These are phyloP conservation scores for Rosa hybrid DNA, from an alignment of 331 rosid genomes.

Conservation along the genomic window DNA sequence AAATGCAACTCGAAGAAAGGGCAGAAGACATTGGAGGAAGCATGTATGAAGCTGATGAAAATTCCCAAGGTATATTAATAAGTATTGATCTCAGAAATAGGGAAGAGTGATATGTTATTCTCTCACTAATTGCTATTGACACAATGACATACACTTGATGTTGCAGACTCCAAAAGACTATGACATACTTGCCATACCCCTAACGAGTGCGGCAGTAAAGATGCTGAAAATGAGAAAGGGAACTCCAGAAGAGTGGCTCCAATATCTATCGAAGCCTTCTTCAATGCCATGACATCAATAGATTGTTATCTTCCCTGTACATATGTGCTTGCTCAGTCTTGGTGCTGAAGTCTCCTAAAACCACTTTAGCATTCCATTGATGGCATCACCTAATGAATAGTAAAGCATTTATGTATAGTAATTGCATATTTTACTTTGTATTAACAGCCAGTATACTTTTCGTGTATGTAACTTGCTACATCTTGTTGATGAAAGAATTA, in stretches of 20 bases:
- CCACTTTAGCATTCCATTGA: not conserved
- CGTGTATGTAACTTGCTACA: not conserved
- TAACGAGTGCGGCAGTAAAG: conserved; percentile 72
- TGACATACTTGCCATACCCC: conserved; percentile 87
- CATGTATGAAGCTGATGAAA: conserved; percentile 80
- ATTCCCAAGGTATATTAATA: conserved; percentile 65
- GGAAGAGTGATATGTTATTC: not conserved
- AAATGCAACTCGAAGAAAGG: conserved; percentile 93
- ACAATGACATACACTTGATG: conserved; percentile 25
- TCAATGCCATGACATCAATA: conserved; percentile 35
- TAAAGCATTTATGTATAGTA: not conserved
- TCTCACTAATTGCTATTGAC: not conserved
- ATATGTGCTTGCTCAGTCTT: conserved; percentile 1
- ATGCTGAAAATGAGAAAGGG: conserved; percentile 73
- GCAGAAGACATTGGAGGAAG: conserved; percentile 70
- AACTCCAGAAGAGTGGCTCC: conserved; percentile 95
- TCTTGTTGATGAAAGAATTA: not conserved
- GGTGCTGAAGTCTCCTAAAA: not conserved
- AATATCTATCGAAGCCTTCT: conserved; percentile 64
- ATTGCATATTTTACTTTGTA: not conserved
- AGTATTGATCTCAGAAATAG: not conserved
- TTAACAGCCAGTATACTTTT: not conserved
- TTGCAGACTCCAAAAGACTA: conserved; percentile 87
- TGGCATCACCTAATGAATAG: not conserved
- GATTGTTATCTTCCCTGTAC: not conserved